Evolutionary conservation across 768 basidiomycete genomes (phyloP), one percentile per base, ranked within the genome.

Genomic region (Suillus occidentalis): DNA sequence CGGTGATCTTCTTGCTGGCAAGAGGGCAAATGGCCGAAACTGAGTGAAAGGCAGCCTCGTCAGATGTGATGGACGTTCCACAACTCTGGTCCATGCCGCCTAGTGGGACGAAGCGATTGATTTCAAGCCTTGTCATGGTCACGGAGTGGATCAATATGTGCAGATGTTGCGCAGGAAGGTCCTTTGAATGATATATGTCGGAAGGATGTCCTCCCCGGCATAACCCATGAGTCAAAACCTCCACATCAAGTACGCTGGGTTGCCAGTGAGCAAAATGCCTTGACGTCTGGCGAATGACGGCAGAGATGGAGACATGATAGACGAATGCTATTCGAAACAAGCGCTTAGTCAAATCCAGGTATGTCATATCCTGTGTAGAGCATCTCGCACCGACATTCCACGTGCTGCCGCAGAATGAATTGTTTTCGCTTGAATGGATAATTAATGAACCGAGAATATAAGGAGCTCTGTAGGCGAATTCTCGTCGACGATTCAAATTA

Each of bases 371-470:
- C 9, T 66, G 62, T 18, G 45, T 62, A 2, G 65, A 65, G 40
- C 65, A 63, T n/a, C 65, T 57, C n/a, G 57, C 45, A 36, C 63
- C 57, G 39, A 64, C 40, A 45, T 66, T 64, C n/a, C 59, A 28
- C 34, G 49, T 57, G 20, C 57, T 10, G 7, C 14, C 4, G 20
- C 10, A 18, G 37, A 14, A 56, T 16, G 52, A 40, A 25, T 4
- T 56, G 18, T 63, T 56, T 36, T 55, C 6, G 22, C 37, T 50
- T n/a, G n/a, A n/a, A n/a, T n/a, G n/a, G n/a, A n/a, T n/a, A n/a
- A n/a, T n/a, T n/a, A n/a, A n/a, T n/a, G n/a, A 28, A 28, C 28
- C 28, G 28, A 28, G 28, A 28, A 28, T 28, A n/a, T 28, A 28
- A 28, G 3, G 28, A n/a, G n/a, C n/a, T n/a, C n/a, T n/a, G 28